These are phyloP conservation scores for Candida ascalaphidarum DNA, from an alignment of 805 yeast species.

Conservation along the genomic window DNA sequence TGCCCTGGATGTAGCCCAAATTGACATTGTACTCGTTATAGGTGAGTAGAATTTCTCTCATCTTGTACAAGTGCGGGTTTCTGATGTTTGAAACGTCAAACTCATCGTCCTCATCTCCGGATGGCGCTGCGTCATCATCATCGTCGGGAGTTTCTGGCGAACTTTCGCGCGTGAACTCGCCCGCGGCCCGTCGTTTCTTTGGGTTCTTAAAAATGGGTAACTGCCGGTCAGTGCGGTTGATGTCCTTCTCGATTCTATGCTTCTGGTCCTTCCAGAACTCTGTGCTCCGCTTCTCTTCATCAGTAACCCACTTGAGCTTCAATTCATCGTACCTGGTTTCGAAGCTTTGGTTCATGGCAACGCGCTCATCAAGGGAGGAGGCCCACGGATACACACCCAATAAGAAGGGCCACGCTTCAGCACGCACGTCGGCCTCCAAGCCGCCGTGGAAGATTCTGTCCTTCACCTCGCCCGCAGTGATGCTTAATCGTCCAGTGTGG, in stretches of 20 bases:
- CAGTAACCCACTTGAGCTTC: slow-evolving; percentile 60
- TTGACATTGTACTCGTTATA: slow-evolving; percentile 78
- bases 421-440: slow-evolving; percentile 46
- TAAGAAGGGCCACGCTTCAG: slow-evolving; percentile 80
- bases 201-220: slow-evolving; percentile 50
- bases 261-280: slow-evolving; percentile 87
- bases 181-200: slow-evolving; percentile 20
- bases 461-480: slow-evolving; percentile 74
- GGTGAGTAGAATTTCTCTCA: slow-evolving; percentile 76
- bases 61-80: slow-evolving; percentile 64
- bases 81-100: slow-evolving; percentile 55
- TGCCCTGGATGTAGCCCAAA: slow-evolving; percentile 95
- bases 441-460: slow-evolving; percentile 90
- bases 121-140: too few relatives aligned
- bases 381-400: slow-evolving; percentile 88
- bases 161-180: slow-evolving; percentile 13
- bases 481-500: slow-evolving; percentile 57
- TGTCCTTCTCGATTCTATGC: slow-evolving; percentile 85
- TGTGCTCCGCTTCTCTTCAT: slow-evolving; percentile 39
- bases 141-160: slow-evolving; percentile 27
- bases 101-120: slow-evolving; percentile 30
- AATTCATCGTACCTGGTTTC: slow-evolving; percentile 54
- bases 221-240: slow-evolving; percentile 82
- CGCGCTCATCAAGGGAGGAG: slow-evolving; percentile 61
- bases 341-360: slow-evolving; percentile 46